Percentiles rank a stretch among this genome's conserved stretches.
phyloP scores from a whole-genome alignment of 208 protist species.

The Crithidia sp. region DNA sequence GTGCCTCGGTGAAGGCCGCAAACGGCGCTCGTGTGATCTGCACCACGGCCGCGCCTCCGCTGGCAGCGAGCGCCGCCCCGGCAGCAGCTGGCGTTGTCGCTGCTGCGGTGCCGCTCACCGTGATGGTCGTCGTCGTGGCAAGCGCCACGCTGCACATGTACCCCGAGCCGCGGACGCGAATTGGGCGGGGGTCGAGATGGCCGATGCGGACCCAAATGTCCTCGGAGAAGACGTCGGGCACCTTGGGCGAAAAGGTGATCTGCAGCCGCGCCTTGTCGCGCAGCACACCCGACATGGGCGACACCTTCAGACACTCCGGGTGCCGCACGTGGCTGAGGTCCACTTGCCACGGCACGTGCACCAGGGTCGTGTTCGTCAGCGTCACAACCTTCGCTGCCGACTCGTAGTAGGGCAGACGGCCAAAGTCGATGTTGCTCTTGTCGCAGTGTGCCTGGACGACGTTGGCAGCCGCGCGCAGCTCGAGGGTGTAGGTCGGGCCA shows the following conservation, averaged over 20 bases:
- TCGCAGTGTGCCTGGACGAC: constrained; percentile 88
- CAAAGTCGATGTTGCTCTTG: constrained; percentile 90
- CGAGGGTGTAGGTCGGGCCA: constrained; percentile 89
- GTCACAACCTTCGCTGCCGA: constrained; percentile 69
- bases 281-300: constrained; percentile 74
- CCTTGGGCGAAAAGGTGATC: constrained; percentile 79
- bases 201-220: constrained; percentile 87
- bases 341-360: constrained; percentile 85
- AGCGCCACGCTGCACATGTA: constrained; percentile 71
- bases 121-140: constrained; percentile 5
- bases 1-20: constrained; percentile 18
- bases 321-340: constrained; percentile 53
- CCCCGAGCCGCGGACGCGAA: constrained; percentile 79
- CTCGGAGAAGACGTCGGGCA: constrained; percentile 89
- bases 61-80: not conserved
- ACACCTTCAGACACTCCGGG: constrained; percentile 69
- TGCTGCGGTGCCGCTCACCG: not conserved
- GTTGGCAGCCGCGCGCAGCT: constrained; percentile 78
- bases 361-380: constrained; percentile 92
- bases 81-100: constrained; percentile 4
- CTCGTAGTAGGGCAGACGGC: constrained; percentile 80
- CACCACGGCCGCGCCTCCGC: constrained; percentile 5
- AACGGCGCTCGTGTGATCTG: constrained; percentile 20
- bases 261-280: constrained; percentile 69
- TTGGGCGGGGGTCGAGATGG: constrained; percentile 92